A percentile compares a stretch with the other conserved stretches of the same genome.
Conservation (phyloP, 2,329 filamentous ascomycete genomes). For the Fusarium graminum region DNA sequence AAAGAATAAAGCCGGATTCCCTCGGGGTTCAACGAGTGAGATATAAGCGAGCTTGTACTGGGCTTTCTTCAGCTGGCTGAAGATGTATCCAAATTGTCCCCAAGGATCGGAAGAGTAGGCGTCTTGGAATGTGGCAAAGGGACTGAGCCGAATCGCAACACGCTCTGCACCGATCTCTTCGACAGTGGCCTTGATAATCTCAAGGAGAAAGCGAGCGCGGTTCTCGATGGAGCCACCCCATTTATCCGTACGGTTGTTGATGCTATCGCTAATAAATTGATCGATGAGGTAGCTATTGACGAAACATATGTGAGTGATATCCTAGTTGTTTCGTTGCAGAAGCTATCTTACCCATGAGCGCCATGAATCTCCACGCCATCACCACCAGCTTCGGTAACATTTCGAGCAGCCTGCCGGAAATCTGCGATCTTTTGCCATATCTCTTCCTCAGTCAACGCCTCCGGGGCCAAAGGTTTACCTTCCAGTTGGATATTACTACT, state of each 20-base stretch:
- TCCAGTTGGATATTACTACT: constrained; percentile 45
- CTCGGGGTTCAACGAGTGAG: constrained; percentile 54
- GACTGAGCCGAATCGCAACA: constrained; percentile 67
- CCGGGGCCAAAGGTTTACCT: constrained; percentile 30
- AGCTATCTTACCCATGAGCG: constrained; percentile 63
- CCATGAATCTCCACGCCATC: constrained; percentile 75
- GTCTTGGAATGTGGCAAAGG: constrained; percentile 57
- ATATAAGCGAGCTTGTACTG: constrained; percentile 53
- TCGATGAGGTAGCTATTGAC: constrained; percentile 64
- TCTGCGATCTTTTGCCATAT: constrained; percentile 74
- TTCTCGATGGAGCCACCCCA: constrained; percentile 69
- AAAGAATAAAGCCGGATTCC: constrained; percentile 52
- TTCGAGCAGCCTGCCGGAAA: constrained; percentile 67
- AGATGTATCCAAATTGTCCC: constrained; percentile 49
- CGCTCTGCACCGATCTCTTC: constrained; percentile 63
- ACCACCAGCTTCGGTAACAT: constrained; percentile 73
- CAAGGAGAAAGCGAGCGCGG: constrained; percentile 63
- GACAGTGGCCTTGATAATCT: constrained; percentile 60
- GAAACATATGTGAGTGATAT: fast-evolving
- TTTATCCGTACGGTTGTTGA: constrained; percentile 65
- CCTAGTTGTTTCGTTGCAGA: fast-evolving
- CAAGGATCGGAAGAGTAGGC: constrained; percentile 47
- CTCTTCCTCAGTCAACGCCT: constrained; percentile 69
- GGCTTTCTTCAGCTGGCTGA: constrained; percentile 46
- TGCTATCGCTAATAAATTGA: constrained; percentile 68